phyloP scores from a whole-genome alignment of 345 rosid species.

The Lagerstroemia speciosa region DNA sequence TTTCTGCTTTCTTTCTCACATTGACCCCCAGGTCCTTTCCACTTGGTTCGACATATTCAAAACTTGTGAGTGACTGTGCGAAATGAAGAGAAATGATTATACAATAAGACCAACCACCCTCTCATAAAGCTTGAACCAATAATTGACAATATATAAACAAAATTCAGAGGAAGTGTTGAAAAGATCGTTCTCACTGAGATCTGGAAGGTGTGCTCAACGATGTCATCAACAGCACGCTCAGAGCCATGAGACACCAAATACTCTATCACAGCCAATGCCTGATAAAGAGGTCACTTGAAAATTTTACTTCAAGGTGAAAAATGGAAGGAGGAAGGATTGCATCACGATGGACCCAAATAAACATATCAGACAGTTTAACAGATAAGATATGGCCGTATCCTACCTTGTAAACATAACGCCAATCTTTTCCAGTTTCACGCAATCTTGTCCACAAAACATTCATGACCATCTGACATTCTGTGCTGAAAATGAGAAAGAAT shows the following conservation, averaged over 20 bases:
- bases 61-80: constrained; percentile 77
- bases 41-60: constrained; percentile 88
- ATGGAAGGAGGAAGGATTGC: neutral
- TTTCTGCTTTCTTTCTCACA: constrained; percentile 94
- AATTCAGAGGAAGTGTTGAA: neutral
- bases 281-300: constrained; percentile 8
- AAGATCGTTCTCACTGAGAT: constrained; percentile 58
- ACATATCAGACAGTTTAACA: neutral
- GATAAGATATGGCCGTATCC: neutral
- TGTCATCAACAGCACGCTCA: constrained; percentile 96
- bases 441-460: constrained; percentile 89
- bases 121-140: neutral
- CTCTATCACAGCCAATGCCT: constrained; percentile 92
- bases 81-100: constrained; percentile 19
- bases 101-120: too few species aligned
- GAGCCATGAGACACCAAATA: constrained; percentile 94
- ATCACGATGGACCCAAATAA: neutral
- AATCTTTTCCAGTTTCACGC: constrained; percentile 81
- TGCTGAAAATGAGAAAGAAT: constrained; percentile 27
- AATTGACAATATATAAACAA: constrained; percentile 2
- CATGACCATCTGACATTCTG: constrained; percentile 95
- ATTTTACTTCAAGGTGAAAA: neutral
- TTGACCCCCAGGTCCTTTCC: constrained; percentile 93
- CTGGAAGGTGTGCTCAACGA: constrained; percentile 91
- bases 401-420: constrained; percentile 99